Evolutionary conservation across 805 yeast genomes (phyloP), one percentile per base, ranked within the genome.

Genomic region (Blastobotrys parvus): DNA sequence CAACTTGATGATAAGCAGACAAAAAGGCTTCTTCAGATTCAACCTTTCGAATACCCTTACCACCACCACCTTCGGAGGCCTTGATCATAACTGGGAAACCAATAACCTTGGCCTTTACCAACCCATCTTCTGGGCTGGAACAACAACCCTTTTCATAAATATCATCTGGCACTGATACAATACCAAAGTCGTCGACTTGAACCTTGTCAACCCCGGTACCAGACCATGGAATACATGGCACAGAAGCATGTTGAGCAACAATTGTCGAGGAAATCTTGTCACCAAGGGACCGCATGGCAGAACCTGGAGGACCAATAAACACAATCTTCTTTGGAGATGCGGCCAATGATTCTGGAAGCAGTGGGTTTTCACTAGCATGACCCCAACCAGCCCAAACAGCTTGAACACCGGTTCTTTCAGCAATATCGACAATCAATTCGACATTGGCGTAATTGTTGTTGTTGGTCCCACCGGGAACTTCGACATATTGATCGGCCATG

Each of bases 321-420:
- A 92, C 74, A 57, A 94, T 83, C 59, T 76, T 84, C 64, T 87
- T 82, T 47, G 89, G 87, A 16, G 96, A 87, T n/a, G 82, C 81
- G 13, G 97, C 97, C 62, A 92, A 74, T 65, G 75, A 78, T 66
- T 92, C 98, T 22, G 99, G 99, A 52, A 92, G 76, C 38, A 70
- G 64, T 21, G 99, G 99, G 68, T 94, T 90, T 70, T 92, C 99
- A n/a, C 96, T 86, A 22, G 99, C 99, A 63, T 94, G 98, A 58
- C 99, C 99, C 99, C 99, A 92, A 58, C 99, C 99, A 29, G 99
- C 99, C 99, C 99, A 92, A 45, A 92, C 99, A 20, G 98, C 99
- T 63, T 92, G 95, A 44, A 85, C 97, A 52, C 86, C 78, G 35
- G 94, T 82, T 70, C 97, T 82, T 69, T 92, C 98, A 30, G 99